A percentile compares a stretch with the other conserved stretches of the same genome.
phyloP scores from a whole-genome alignment of 2,329 filamentous ascomycete species.

The Akanthomyces lecanii region DNA sequence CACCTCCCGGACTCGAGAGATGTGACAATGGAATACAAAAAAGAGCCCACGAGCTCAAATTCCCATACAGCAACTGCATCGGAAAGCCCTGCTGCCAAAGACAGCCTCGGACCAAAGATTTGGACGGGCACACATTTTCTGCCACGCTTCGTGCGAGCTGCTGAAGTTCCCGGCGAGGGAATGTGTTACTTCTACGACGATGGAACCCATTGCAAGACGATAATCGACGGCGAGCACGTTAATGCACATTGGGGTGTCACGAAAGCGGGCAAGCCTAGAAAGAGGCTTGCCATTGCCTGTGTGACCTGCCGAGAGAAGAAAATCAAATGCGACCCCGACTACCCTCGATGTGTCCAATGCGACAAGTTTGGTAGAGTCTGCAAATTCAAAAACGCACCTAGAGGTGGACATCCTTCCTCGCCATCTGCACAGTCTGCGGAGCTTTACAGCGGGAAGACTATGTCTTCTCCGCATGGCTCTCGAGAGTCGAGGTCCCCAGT shows the following conservation, averaged over 20 bases:
- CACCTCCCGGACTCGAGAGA: slow-evolving; percentile 36
- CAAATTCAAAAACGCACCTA: slow-evolving; percentile 76
- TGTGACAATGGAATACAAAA: slow-evolving; percentile 27
- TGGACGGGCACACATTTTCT: slow-evolving; percentile 66
- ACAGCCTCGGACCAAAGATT: slow-evolving; percentile 62
- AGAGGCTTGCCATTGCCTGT: slow-evolving; percentile 87
- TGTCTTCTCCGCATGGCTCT: slow-evolving; percentile 23
- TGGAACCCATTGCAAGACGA: slow-evolving; percentile 73
- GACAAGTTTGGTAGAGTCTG: slow-evolving; percentile 85
- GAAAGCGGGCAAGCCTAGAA: slow-evolving; percentile 89
- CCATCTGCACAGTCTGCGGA: slow-evolving; percentile 50
- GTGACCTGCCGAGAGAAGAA: slow-evolving; percentile 94
- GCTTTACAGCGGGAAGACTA: slow-evolving; percentile 41
- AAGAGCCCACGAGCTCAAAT: slow-evolving; percentile 24
- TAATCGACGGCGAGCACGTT: slow-evolving; percentile 80
- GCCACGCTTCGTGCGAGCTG: slow-evolving; percentile 59
- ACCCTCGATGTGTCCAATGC: slow-evolving; percentile 83
- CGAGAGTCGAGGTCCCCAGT: slow-evolving; percentile 30
- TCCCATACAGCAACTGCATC: slow-evolving; percentile 26
- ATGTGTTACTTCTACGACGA: slow-evolving; percentile 85
- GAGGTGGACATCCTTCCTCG: slow-evolving; percentile 55
- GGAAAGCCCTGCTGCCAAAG: slow-evolving; percentile 45
- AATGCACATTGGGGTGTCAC: slow-evolving; percentile 93
- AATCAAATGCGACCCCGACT: slow-evolving; percentile 91
- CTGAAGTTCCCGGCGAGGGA: slow-evolving; percentile 71